These are phyloP conservation scores for Drechslera avenae DNA, from an alignment of 2,329 filamentous ascomycete genomes.

Conservation along the genomic window DNA sequence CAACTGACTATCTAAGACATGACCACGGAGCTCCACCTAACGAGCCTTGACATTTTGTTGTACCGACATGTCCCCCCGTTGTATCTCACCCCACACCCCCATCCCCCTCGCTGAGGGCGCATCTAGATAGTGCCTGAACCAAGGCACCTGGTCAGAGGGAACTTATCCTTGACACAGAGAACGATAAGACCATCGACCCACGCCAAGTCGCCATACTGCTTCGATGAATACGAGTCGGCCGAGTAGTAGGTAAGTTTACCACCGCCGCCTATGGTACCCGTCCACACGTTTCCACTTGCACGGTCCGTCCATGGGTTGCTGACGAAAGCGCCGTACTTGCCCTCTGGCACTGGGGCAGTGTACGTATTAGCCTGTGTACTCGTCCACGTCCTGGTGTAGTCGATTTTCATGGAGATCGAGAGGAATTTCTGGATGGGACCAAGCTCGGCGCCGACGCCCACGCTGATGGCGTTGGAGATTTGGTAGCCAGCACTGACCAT, in stretches of 20 bases:
- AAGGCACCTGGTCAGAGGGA: conserved; percentile 48
- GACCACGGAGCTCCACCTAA: too few species aligned
- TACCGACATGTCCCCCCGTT: background rate
- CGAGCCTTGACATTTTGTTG: too few species aligned
- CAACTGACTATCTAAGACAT: too few species aligned
- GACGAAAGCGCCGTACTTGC: conserved; percentile 49
- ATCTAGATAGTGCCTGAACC: conserved; percentile 41
- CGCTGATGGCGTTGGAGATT: conserved; percentile 41
- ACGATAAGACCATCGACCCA: conserved; percentile 52
- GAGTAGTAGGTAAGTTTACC: conserved; percentile 33
- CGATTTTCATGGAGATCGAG: conserved; percentile 33
- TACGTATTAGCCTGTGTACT: conserved; percentile 40
- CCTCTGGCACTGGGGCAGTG: conserved; percentile 41
- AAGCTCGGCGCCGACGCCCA: conserved; percentile 23
- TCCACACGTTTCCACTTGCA: conserved; percentile 43
- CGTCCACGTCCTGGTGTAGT: conserved; percentile 42
- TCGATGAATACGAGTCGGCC: conserved; percentile 45
- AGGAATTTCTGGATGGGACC: conserved; percentile 32
- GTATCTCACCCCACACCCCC: background rate
- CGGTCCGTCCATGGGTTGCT: conserved; percentile 47
- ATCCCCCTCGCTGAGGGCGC: background rate
- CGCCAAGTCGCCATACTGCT: conserved; percentile 38
- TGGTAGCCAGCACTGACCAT: conserved; percentile 45
- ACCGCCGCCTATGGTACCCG: conserved; percentile 43
- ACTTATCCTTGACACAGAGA: conserved; percentile 46